Evolutionary conservation across 352 stramenopile genomes (phyloP).

Genomic region (Phytophthora constricta): DNA sequence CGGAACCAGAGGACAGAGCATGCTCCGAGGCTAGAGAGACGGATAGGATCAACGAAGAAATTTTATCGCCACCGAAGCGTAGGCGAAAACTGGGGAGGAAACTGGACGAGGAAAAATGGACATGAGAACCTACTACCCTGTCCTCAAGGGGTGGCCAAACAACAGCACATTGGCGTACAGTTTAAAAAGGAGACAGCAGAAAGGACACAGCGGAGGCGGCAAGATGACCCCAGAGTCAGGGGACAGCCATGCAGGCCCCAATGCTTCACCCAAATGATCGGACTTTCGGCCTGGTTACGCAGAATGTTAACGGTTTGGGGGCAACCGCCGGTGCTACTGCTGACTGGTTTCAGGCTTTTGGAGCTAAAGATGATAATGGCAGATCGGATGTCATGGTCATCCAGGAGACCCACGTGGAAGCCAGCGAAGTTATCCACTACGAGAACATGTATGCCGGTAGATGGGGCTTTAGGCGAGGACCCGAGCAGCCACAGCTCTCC

Average conservation of each 20-base stretch:
- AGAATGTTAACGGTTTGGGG: constrained; percentile 11
- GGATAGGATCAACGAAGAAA: too few species aligned
- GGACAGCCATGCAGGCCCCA: background rate
- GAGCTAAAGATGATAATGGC: background rate
- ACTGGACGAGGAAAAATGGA: too few species aligned
- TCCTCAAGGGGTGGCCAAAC: too few species aligned
- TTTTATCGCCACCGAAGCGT: too few species aligned
- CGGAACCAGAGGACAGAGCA: too few species aligned
- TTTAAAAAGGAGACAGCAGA: too few species aligned
- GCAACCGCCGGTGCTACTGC: background rate
- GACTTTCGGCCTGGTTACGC: constrained; percentile 3
- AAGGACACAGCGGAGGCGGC: background rate
- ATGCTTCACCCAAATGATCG: background rate
- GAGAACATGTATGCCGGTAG: background rate
- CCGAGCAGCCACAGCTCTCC: background rate
- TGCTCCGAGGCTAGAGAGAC: too few species aligned
- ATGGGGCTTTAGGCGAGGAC: constrained; percentile 4
- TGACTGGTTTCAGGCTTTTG: background rate
- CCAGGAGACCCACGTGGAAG: constrained; percentile 1
- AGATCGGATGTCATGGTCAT: background rate
- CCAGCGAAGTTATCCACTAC: background rate
- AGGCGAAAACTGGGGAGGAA: too few species aligned
- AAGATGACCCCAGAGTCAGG: background rate
- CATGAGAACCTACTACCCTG: too few species aligned
- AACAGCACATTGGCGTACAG: too few species aligned